A percentile compares a stretch with the other conserved stretches of the same genome.
phyloP scores from a whole-genome alignment of 1,284 basidiomycete genomes.

The Pseudozyma pruni region DNA sequence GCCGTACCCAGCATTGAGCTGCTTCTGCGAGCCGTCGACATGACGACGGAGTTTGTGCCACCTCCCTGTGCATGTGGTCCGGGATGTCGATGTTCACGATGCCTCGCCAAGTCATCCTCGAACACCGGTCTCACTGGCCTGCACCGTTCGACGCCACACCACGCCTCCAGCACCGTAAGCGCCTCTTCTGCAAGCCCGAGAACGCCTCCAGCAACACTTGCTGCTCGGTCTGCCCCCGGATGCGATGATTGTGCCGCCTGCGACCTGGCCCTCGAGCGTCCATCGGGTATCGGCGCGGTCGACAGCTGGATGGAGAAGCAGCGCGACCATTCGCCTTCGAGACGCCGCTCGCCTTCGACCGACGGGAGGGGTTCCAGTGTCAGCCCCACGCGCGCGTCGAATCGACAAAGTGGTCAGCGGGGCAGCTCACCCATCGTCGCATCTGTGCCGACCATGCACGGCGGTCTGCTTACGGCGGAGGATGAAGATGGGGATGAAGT shows the following conservation, averaged over 20 bases:
- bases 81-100: slow-evolving; percentile 41
- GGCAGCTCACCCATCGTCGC: not conserved
- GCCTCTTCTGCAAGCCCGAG: slow-evolving; percentile 26
- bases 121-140: not conserved
- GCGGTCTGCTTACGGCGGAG: slow-evolving; percentile 25
- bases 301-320: slow-evolving; percentile 51
- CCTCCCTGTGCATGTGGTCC: slow-evolving; percentile 43
- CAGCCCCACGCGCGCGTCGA: slow-evolving; percentile 10
- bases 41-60: slow-evolving; percentile 46
- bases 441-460: slow-evolving; percentile 26
- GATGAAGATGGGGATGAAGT: slow-evolving; percentile 7
- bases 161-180: slow-evolving; percentile 13
- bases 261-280: slow-evolving; percentile 49
- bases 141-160: slow-evolving; percentile 1
- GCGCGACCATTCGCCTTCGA: slow-evolving; percentile 1
- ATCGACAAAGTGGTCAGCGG: slow-evolving; percentile 4
- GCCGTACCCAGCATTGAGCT: slow-evolving; percentile 43
- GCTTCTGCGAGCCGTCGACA: slow-evolving; percentile 45
- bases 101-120: slow-evolving; percentile 21
- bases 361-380: slow-evolving; percentile 5
- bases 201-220: slow-evolving; percentile 11
- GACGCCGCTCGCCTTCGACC: slow-evolving; percentile 5
- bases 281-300: slow-evolving; percentile 49
- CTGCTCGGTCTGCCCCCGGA: slow-evolving; percentile 1
- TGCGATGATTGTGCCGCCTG: slow-evolving; percentile 57